Percentiles rank a stretch among this genome's conserved stretches.
Conservation (phyloP, 768 basidiomycete genomes). For the Russula emetica region DNA sequence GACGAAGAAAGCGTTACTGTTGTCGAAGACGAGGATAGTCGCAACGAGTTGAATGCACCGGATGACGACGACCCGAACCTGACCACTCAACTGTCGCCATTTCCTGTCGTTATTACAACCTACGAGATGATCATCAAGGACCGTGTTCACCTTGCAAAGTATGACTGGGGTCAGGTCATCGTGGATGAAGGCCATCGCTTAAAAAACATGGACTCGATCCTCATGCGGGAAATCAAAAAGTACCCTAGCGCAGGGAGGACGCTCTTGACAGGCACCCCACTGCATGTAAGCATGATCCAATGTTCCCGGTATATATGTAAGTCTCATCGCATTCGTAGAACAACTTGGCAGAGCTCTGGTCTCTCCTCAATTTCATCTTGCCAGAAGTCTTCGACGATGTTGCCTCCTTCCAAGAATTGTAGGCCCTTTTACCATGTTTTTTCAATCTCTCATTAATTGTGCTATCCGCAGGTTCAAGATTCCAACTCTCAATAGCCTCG, state of each 20-base stretch:
- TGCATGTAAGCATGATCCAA: constrained; percentile 62
- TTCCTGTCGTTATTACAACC: constrained; percentile 85
- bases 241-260: constrained; percentile 81
- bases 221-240: constrained; percentile 86
- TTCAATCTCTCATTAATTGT: neutral
- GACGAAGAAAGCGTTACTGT: constrained; percentile 21
- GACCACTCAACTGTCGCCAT: constrained; percentile 40
- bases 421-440: constrained; percentile 24
- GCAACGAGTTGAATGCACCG: neutral
- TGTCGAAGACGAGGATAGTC: neutral
- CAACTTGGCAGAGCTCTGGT: constrained; percentile 93
- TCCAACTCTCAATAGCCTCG: constrained; percentile 53
- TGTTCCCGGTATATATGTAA: neutral
- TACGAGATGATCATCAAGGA: constrained; percentile 93
- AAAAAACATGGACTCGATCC: constrained; percentile 90
- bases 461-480: constrained; percentile 58
- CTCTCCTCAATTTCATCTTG: constrained; percentile 90
- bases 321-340: constrained; percentile 50
- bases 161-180: constrained; percentile 87
- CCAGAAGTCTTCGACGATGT: constrained; percentile 91
- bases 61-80: constrained; percentile 29
- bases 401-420: constrained; percentile 89
- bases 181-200: constrained; percentile 95
- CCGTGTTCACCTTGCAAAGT: constrained; percentile 56
- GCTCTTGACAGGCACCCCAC: constrained; percentile 92